Percentiles rank a stretch among this genome's conserved stretches.
Conservation (phyloP, 371 early-diverging fungal species). For the Circinella umbellata region DNA sequence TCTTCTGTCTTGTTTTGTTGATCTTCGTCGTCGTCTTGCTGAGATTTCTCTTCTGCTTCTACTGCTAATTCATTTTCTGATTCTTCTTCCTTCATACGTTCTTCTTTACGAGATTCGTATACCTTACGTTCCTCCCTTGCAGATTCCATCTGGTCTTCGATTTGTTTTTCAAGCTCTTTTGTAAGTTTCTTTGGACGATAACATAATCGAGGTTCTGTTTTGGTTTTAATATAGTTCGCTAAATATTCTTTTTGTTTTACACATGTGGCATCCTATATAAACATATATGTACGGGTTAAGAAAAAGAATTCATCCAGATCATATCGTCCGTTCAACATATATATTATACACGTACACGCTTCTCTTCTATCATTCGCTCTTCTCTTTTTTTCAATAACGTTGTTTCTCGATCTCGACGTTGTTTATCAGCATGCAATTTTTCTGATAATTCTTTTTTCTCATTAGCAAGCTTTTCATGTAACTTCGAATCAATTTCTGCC, state of each 20-base stretch:
- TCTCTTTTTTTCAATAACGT: conserved; percentile 27
- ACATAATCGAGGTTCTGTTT: conserved; percentile 47
- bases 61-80: conserved; percentile 12
- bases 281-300: conserved; percentile 6
- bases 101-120: conserved; percentile 28
- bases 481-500: conserved; percentile 52
- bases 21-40: conserved; percentile 3
- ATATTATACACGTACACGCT: conserved; percentile 24
- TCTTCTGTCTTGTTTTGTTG: neutral
- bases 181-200: conserved; percentile 56
- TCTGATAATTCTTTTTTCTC: conserved; percentile 53
- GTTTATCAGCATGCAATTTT: conserved; percentile 44
- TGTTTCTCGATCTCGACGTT: conserved; percentile 36
- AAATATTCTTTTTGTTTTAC: conserved; percentile 29
- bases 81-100: conserved; percentile 20
- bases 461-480: conserved; percentile 50
- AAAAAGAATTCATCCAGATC: neutral
- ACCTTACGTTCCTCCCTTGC: conserved; percentile 24
- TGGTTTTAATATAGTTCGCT: conserved; percentile 52
- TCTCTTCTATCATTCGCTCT: conserved; percentile 35
- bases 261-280: conserved; percentile 26
- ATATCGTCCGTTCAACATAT: no score
- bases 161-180: conserved; percentile 26
- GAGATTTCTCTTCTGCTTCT: neutral
- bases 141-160: conserved; percentile 29